phyloP scores from a whole-genome alignment of 495 filamentous ascomycete species.

The Aspergillus olivimuriae region DNA sequence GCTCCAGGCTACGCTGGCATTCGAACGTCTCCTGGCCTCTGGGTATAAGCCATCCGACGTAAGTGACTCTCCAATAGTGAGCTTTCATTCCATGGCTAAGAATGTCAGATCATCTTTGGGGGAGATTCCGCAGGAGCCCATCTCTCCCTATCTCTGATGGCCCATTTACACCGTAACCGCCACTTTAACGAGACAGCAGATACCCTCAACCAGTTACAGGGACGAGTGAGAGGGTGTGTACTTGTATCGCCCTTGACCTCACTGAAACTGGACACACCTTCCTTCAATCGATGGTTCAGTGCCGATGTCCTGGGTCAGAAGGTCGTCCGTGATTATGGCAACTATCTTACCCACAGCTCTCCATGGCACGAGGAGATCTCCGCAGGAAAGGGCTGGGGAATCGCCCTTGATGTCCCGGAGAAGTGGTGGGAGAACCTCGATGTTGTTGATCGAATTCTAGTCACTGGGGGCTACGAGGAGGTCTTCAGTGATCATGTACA shows the following conservation, averaged over 20 bases:
- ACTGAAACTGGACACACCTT: slow-evolving; percentile 11
- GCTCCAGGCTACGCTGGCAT: slow-evolving; percentile 11
- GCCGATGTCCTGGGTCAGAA: slow-evolving; percentile 13
- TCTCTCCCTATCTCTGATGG: slow-evolving; percentile 14
- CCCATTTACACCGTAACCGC: slow-evolving; percentile 12
- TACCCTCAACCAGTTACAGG: background rate
- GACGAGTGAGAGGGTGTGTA: slow-evolving; percentile 14
- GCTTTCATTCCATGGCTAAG: no score
- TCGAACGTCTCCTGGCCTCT: slow-evolving; percentile 12
- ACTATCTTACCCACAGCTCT: slow-evolving; percentile 9
- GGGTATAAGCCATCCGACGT: slow-evolving; percentile 14
- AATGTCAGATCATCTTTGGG: slow-evolving; percentile 17
- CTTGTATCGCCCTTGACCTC: slow-evolving; percentile 21
- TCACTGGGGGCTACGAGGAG: slow-evolving; percentile 18
- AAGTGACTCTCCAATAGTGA: no score
- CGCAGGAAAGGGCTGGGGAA: slow-evolving; percentile 15
- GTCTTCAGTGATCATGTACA: slow-evolving; percentile 18
- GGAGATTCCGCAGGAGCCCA: slow-evolving; percentile 23
- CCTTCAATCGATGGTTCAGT: slow-evolving; percentile 11
- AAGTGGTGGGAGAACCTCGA: slow-evolving; percentile 15
- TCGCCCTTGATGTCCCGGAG: slow-evolving; percentile 19
- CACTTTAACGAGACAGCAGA: background rate
- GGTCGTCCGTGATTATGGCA: slow-evolving; percentile 12
- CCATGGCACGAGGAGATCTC: slow-evolving; percentile 18
- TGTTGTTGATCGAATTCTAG: slow-evolving; percentile 13